Evolutionary conservation across 2,329 filamentous ascomycete species (phyloP), one percentile per base, ranked within the genome.

Genomic region (Salinomyces thailandicus): DNA sequence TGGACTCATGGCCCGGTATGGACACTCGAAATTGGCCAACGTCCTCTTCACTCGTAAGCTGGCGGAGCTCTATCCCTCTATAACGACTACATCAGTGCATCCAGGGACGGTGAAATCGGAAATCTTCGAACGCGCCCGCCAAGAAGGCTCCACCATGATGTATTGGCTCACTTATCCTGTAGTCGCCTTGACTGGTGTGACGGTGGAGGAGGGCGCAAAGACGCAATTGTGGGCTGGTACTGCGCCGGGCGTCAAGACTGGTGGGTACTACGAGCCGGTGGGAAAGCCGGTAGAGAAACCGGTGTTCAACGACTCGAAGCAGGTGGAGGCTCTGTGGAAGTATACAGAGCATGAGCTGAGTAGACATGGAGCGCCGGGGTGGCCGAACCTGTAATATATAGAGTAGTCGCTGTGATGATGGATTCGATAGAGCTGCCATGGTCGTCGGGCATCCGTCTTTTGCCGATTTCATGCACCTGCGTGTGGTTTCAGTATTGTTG

Each of bases 91-190:
- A 0, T 55, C 62, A 0, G 43, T 71, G 4, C 69, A 73, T 41
- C 70, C 70, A 0, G 70, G 70, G 9, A 67, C 81, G 14, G 76
- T 81, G 15, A 70, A 75, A 34, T 79, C 75, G 1, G 22, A 26
- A 69, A 72, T 42, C 69, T 73, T 17, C 49, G 49, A 24, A 40
- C 31, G 9, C 12, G 4, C 12, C n/a, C 8, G 12, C 11, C 11
- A 7, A 16, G 31, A 33, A 13, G 31, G 31, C n/a, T 33, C 28
- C 9, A 11, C 8, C n/a, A 12, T 16, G 12, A 8, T 31, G 39
- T 29, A 20, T 5, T 6, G 42, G 2, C 31, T 37, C 18, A 18
- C 22, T n/a, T 8, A 45, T 15, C 41, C 45, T 3, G 7, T 49
- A 16, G 36, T 48, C 19, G 16, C 14, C 26, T 29, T 37, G 8